phyloP scores from a whole-genome alignment of 768 basidiomycete genomes.

The Agrocybe pediades region DNA sequence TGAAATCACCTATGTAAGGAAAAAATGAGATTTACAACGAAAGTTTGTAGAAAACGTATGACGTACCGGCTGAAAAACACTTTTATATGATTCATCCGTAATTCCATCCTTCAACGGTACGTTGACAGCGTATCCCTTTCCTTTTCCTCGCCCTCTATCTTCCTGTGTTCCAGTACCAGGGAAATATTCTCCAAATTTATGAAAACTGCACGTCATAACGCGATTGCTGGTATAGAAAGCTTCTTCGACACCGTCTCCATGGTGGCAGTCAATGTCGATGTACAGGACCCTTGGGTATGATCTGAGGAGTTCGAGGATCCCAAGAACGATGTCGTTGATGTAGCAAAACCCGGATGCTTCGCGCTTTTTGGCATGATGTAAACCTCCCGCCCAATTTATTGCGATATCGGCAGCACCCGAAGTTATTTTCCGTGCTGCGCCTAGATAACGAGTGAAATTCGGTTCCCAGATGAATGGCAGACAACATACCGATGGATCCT shows the following conservation, averaged over 20 bases:
- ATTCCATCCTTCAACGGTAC: conserved; percentile 94
- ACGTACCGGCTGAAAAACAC: conserved; percentile 91
- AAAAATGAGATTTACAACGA: background rate
- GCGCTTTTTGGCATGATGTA: conserved; percentile 99
- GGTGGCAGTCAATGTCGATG: conserved; percentile 98
- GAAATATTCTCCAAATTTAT: conserved; percentile 96
- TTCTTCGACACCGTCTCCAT: conserved; percentile 98
- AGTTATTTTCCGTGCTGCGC: conserved; percentile 78
- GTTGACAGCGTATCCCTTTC: conserved; percentile 89
- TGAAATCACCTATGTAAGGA: conserved; percentile 64
- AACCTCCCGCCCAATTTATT: conserved; percentile 97
- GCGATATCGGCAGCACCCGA: conserved; percentile 88
- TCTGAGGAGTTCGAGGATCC: conserved; percentile 90
- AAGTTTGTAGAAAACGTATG: conserved; percentile 1
- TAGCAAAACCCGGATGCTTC: conserved; percentile 99
- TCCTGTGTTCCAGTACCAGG: conserved; percentile 86
- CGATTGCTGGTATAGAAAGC: conserved; percentile 97
- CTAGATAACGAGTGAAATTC: conserved; percentile 37
- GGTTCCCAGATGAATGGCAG: background rate
- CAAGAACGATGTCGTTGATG: conserved; percentile 96
- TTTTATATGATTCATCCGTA: conserved; percentile 83
- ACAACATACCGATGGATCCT: conserved; percentile 79
- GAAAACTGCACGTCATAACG: conserved; percentile 97
- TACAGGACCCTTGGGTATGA: conserved; percentile 87
- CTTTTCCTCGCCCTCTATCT: conserved; percentile 81